Base-by-base conservation (phyloP, 1,139 yeast species). In the Yamadazyma aaseri region DNA sequence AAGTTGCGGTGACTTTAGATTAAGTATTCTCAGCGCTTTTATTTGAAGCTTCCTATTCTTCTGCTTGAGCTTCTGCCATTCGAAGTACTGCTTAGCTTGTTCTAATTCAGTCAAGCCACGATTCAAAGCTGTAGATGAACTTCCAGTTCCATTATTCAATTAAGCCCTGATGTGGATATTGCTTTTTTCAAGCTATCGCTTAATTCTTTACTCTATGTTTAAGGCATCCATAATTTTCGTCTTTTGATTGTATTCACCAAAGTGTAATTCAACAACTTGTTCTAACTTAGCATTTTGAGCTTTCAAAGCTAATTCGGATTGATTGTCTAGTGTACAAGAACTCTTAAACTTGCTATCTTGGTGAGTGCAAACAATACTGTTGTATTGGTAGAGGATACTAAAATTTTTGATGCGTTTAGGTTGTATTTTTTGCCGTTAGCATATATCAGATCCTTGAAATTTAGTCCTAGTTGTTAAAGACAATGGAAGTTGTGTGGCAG, bases 271-370 rank as follows among this genome's bases (percentile, higher is more conserved):
- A 28, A 63, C 63, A 17, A 82, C 68, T 26, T 72, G 66, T 40
- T 84, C 92, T 37, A 85, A 67, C 52, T 81, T 80, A 13, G 75
- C 66, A 49, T 83, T 86, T 49, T 79, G 84, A 30, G 85, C 79
- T 40, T 72, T 74, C 30, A 75, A 56, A 16, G 82, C 82, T 38
- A 73, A 58, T 35, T 77, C 83, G 22, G 78, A 71, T 39, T 79
- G 79, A 33, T 60, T 66, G 10, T n/a, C n/a, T n/a, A n/a, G n/a
- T n/a, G n/a, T n/a, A n/a, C n/a, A n/a, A n/a, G n/a, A n/a, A n/a
- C n/a, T n/a, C n/a, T n/a, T n/a, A n/a, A n/a, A n/a, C n/a, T n/a
- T n/a, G n/a, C n/a, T n/a, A n/a, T n/a, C n/a, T n/a, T n/a, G n/a
- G n/a, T n/a, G n/a, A n/a, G n/a, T n/a, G n/a, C n/a, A n/a, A n/a